Percentiles rank a stretch among this genome's conserved stretches.
phyloP scores from a whole-genome alignment of 805 yeast species.

The Zygoascus flipseniorum region DNA sequence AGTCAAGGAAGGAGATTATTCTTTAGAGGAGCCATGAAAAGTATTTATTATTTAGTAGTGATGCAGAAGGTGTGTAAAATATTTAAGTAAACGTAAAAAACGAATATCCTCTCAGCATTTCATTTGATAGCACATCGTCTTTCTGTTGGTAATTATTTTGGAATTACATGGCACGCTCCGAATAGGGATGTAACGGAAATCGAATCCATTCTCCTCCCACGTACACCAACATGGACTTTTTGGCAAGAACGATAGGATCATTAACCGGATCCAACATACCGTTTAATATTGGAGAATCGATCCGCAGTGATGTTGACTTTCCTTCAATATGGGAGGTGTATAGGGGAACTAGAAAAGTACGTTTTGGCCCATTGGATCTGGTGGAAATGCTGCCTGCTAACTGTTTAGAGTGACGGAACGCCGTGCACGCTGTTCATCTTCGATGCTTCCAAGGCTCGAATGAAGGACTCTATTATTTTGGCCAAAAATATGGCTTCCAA shows the following conservation, averaged over 20 bases:
- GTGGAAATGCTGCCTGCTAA: background rate
- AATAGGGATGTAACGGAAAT: too few relatives aligned
- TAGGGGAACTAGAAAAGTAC: conserved; percentile 42
- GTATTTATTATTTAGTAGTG: background rate
- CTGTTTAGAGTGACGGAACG: conserved; percentile 36
- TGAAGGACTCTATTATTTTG: conserved; percentile 27
- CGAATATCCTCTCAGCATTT: too few relatives aligned
- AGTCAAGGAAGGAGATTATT: conserved; percentile 47
- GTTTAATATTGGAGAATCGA: conserved; percentile 21
- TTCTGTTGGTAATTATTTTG: too few relatives aligned
- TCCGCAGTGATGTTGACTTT: conserved; percentile 13
- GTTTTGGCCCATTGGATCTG: conserved; percentile 6
- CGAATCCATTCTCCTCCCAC: too few relatives aligned
- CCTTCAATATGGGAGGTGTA: conserved; percentile 54
- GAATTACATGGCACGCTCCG: too few relatives aligned
- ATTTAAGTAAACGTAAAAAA: too few relatives aligned
- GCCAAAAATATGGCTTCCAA: conserved; percentile 40
- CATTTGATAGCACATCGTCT: too few relatives aligned
- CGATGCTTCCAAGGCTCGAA: conserved; percentile 36
- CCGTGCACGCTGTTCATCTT: conserved; percentile 61
- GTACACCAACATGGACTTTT: conserved; percentile 23
- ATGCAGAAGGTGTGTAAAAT: background rate
- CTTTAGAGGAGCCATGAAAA: conserved; percentile 15
- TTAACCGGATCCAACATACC: conserved; percentile 24
- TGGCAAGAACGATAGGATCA: conserved; percentile 23